Percentiles rank a stretch among this genome's conserved stretches.
These are phyloP conservation scores for Babesia sp. DNA, from an alignment of 169 alveolate genomes.

Conservation along the genomic window DNA sequence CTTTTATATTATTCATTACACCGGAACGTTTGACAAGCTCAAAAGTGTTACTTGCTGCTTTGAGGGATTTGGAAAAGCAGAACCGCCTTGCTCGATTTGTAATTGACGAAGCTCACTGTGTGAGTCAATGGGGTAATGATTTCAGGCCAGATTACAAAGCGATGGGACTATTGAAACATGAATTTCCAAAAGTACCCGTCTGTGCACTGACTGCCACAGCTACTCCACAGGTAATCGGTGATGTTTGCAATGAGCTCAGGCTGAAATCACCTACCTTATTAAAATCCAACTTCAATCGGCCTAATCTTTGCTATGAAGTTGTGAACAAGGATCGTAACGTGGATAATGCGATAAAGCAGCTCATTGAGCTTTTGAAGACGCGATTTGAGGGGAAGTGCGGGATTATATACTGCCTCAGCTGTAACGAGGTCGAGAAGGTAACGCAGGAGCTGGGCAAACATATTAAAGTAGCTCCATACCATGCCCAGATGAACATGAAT, in stretches of 20 bases:
- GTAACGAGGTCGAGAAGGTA: conserved; percentile 90
- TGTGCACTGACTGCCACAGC: conserved; percentile 98
- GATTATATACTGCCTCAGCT: conserved; percentile 91
- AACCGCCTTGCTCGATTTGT: conserved; percentile 89
- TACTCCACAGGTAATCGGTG: conserved; percentile 83
- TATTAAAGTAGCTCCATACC: conserved; percentile 74
- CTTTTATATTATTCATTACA: conserved; percentile 85
- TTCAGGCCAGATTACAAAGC: conserved; percentile 94
- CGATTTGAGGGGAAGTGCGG: conserved; percentile 73
- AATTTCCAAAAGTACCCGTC: conserved; percentile 92
- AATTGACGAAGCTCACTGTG: conserved; percentile 99
- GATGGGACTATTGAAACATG: conserved; percentile 80
- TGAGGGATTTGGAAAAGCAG: conserved; percentile 76
- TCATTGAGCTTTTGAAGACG: conserved; percentile 15
- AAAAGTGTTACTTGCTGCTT: conserved; percentile 71
- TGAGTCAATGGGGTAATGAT: conserved; percentile 99
- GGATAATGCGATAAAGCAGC: conserved; percentile 40
- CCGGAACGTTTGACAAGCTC: conserved; percentile 92
- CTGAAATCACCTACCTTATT: conserved; percentile 40
- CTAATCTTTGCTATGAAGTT: conserved; percentile 61
- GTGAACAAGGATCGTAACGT: conserved; percentile 34
- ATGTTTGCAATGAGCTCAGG: conserved; percentile 65
- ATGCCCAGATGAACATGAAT: conserved; percentile 77
- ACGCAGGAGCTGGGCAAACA: conserved; percentile 74
- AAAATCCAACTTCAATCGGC: conserved; percentile 67